phyloP scores from a whole-genome alignment of 768 basidiomycete genomes.

The Dendrothele bispora region DNA sequence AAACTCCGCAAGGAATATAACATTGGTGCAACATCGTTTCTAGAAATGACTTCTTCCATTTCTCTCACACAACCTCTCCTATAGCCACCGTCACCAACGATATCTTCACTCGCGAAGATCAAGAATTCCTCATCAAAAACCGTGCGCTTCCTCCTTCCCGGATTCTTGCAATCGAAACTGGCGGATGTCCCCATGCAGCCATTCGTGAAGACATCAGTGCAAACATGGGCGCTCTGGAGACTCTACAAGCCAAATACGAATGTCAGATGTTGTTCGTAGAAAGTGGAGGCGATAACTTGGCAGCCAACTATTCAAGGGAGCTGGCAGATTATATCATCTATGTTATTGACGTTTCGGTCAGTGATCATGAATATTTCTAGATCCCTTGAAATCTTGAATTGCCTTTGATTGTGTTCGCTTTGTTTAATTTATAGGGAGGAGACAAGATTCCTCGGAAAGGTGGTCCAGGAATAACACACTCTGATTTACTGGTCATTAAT shows the following conservation, averaged over 20 bases:
- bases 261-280: conserved; percentile 95
- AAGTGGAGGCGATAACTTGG: conserved; percentile 95
- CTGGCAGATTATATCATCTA: conserved; percentile 97
- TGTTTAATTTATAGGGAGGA: conserved; percentile 65
- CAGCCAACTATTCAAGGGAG: conserved; percentile 95
- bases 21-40: conserved; percentile 60
- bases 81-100: conserved; percentile 97
- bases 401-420: conserved; percentile 1
- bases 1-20: conserved; percentile 81
- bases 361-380: conserved; percentile 23
- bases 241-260: conserved; percentile 85
- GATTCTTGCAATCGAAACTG: conserved; percentile 96
- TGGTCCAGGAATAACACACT: conserved; percentile 95
- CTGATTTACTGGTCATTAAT: conserved; percentile 92
- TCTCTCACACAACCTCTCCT: conserved; percentile 3
- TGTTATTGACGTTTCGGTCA: conserved; percentile 82
- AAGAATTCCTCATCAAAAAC: conserved; percentile 95
- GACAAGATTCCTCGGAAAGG: conserved; percentile 99
- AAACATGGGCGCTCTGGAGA: conserved; percentile 94
- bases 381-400: too few species aligned
- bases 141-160: conserved; percentile 81
- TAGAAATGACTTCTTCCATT: background rate
- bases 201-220: conserved; percentile 98
- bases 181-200: conserved; percentile 97
- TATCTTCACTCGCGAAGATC: conserved; percentile 97